Evolutionary conservation across 352 stramenopile species (phyloP).

Genomic region (Phytophthora pisi): DNA sequence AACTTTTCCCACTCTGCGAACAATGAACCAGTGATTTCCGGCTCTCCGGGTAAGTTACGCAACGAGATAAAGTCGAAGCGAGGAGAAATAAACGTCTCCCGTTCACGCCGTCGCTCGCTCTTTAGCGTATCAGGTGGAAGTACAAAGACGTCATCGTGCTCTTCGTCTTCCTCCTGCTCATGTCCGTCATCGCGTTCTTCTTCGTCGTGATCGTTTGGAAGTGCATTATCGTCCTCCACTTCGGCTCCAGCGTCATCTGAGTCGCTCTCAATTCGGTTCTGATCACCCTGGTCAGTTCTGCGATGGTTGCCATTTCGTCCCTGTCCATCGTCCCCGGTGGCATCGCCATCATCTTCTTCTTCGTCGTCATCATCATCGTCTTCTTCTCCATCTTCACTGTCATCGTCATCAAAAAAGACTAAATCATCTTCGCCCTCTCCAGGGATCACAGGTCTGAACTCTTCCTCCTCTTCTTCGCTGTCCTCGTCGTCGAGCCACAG

Average conservation of each 20-base stretch:
- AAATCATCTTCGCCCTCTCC: conserved; percentile 10
- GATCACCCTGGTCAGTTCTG: no score
- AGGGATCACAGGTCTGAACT: conserved; percentile 8
- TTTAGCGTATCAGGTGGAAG: conserved; percentile 8
- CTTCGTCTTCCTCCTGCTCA: background rate
- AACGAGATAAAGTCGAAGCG: conserved; percentile 22
- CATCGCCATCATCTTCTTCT: no score
- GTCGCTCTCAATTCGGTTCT: background rate
- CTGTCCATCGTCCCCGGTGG: no score
- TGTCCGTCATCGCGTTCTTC: background rate
- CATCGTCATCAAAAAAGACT: conserved; percentile 6
- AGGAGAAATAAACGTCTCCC: conserved; percentile 7
- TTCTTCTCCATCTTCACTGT: conserved; percentile 11
- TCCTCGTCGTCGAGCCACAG: conserved; percentile 15
- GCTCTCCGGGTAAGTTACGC: background rate
- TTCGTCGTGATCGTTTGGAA: background rate
- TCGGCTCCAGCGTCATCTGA: background rate
- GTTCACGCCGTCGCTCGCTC: background rate
- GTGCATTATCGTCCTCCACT: background rate
- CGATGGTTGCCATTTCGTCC: no score
- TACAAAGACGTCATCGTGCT: conserved; percentile 14
- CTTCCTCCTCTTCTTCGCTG: conserved; percentile 20
- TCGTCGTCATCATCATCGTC: conserved; percentile 2
- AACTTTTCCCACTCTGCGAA: conserved; percentile 12
- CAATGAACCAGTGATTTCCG: background rate